phyloP scores from a whole-genome alignment of 2,329 filamentous ascomycete species.

The Pezicula rhizophila region DNA sequence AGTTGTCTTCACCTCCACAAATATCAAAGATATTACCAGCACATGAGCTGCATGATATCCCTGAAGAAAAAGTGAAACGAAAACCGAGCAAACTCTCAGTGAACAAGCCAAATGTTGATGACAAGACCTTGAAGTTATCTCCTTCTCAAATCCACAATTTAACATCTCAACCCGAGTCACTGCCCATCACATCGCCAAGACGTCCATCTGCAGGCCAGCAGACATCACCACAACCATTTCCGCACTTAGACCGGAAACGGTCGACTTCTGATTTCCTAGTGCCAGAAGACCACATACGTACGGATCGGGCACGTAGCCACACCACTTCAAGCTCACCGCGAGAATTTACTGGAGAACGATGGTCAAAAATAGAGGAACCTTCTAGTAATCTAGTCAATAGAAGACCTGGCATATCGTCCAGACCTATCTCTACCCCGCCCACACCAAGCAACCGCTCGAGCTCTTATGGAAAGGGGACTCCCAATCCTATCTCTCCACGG shows the following conservation, averaged over 20 bases:
- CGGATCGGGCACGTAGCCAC: constrained; percentile 5
- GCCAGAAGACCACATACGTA: constrained; percentile 10
- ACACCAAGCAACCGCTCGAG: constrained; percentile 12
- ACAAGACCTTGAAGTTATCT: constrained; percentile 47
- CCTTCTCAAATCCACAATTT: constrained; percentile 54
- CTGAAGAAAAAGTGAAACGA: constrained; percentile 18
- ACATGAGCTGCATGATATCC: constrained; percentile 23
- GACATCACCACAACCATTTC: constrained; percentile 27
- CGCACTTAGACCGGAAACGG: constrained; percentile 12
- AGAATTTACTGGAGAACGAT: constrained; percentile 11
- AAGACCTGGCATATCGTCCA: constrained; percentile 21
- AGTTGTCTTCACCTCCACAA: constrained; percentile 12
- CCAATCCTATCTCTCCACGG: constrained; percentile 21
- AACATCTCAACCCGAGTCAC: constrained; percentile 49
- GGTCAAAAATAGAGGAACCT: constrained; percentile 9
- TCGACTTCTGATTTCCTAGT: constrained; percentile 12
- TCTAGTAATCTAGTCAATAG: constrained; percentile 10
- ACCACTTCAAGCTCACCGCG: constrained; percentile 9
- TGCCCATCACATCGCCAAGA: constrained; percentile 45
- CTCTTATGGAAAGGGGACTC: constrained; percentile 16
- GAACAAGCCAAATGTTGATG: constrained; percentile 21
- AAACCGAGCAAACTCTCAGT: constrained; percentile 18
- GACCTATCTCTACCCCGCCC: constrained; percentile 20
- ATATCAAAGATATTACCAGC: constrained; percentile 16
- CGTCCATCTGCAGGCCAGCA: constrained; percentile 15